A percentile compares a stretch with the other conserved stretches of the same genome.
These are phyloP conservation scores for Podosphaera aphanis DNA, from an alignment of 2,329 filamentous ascomycete species.

Conservation along the genomic window DNA sequence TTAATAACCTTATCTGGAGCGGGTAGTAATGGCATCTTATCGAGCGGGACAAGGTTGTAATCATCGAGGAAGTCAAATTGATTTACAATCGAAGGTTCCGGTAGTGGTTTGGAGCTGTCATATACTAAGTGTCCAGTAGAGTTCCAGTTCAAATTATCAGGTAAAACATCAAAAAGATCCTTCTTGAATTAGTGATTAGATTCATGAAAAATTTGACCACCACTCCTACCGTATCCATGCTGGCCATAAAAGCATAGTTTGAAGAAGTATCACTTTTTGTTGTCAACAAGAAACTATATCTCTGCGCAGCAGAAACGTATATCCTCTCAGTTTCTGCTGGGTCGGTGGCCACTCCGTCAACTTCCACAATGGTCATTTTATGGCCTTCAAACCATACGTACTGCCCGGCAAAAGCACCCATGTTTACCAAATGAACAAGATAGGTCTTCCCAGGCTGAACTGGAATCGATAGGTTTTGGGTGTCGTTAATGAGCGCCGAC, in stretches of 20 bases:
- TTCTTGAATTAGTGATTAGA: constrained; percentile 30
- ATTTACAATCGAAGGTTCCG: constrained; percentile 30
- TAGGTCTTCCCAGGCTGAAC: constrained; percentile 49
- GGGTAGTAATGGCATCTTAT: constrained; percentile 34
- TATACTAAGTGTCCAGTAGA: constrained; percentile 42
- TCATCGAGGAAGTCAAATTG: constrained; percentile 52
- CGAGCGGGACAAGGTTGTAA: constrained; percentile 42
- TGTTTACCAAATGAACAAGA: constrained; percentile 46
- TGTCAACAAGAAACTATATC: constrained; percentile 37
- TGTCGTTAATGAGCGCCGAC: constrained; percentile 48
- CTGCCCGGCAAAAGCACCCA: constrained; percentile 46
- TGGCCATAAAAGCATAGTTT: constrained; percentile 45
- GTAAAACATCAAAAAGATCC: constrained; percentile 40
- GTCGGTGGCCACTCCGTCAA: constrained; percentile 46
- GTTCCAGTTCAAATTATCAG: constrained; percentile 43
- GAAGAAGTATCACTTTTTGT: constrained; percentile 34
- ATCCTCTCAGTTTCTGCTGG: constrained; percentile 35
- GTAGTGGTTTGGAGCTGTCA: constrained; percentile 22
- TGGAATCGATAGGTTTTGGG: constrained; percentile 30
- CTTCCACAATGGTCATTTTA: constrained; percentile 45
- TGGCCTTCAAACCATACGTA: constrained; percentile 45
- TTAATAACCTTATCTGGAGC: constrained; percentile 39
- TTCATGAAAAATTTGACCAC: constrained; percentile 29
- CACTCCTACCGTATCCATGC: constrained; percentile 33
- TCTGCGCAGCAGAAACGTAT: constrained; percentile 44